Conservation (phyloP, 768 basidiomycete species). For the Mycena chlorophos region DNA sequence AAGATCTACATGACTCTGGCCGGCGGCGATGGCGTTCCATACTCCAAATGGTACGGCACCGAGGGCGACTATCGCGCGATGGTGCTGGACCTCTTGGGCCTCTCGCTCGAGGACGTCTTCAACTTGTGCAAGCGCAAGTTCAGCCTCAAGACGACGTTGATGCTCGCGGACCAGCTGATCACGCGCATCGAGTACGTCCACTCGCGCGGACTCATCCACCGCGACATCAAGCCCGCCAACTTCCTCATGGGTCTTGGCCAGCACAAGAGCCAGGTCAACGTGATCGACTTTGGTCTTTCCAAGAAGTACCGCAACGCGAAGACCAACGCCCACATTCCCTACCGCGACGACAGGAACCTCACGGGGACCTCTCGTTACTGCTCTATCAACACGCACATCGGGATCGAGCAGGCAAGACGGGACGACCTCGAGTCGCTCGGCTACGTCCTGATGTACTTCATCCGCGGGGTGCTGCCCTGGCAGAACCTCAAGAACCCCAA, state of each 20-base stretch:
- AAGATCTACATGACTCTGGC: slow-evolving; percentile 96
- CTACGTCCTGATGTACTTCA: slow-evolving; percentile 99
- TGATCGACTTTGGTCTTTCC: slow-evolving; percentile 96
- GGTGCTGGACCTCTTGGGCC: slow-evolving; percentile 95
- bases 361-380: slow-evolving; percentile 99
- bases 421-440: slow-evolving; percentile 98
- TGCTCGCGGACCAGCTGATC: slow-evolving; percentile 96
- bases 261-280: slow-evolving; percentile 99
- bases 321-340: slow-evolving; percentile 99
- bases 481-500: slow-evolving; percentile 99
- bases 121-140: slow-evolving; percentile 98
- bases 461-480: slow-evolving; percentile 97
- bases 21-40: slow-evolving; percentile 97
- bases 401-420: slow-evolving; percentile 96
- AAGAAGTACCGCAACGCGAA: slow-evolving; percentile 99
- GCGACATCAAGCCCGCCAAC: slow-evolving; percentile 99
- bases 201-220: slow-evolving; percentile 96
- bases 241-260: slow-evolving; percentile 99
- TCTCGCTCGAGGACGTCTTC: slow-evolving; percentile 88
- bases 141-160: slow-evolving; percentile 91
- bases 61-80: slow-evolving; percentile 99
- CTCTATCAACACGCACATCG: slow-evolving; percentile 98
- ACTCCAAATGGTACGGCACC: slow-evolving; percentile 92
- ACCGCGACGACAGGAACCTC: slow-evolving; percentile 99
- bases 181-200: slow-evolving; percentile 99